A percentile compares a stretch with the other conserved stretches of the same genome.
phyloP scores from a whole-genome alignment of 108 stramenopile species.

The Phaeodactylum tricornutum region DNA sequence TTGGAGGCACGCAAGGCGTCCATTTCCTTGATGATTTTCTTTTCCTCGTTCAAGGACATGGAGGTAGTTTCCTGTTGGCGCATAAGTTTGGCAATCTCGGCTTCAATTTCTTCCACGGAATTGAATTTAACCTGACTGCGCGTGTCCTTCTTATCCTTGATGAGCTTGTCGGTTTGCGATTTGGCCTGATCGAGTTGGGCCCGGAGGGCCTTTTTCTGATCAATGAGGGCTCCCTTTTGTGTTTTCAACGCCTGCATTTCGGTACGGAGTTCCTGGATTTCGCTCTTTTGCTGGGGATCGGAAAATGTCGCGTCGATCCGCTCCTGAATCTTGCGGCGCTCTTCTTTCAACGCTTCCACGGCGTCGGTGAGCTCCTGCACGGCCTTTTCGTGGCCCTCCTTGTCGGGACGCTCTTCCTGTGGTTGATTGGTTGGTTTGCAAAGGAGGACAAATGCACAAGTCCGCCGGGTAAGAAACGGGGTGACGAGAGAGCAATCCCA shows the following conservation, averaged over 20 bases:
- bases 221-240: constrained; percentile 63
- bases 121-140: constrained; percentile 59
- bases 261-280: constrained; percentile 36
- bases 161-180: constrained; percentile 41
- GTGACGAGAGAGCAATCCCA: too few species aligned
- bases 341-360: constrained; percentile 51
- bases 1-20: constrained; percentile 64
- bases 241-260: constrained; percentile 41
- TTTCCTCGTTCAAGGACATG: constrained; percentile 91
- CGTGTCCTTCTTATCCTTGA: constrained; percentile 53
- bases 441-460: too few species aligned
- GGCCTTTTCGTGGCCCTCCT: constrained; percentile 52
- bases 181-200: constrained; percentile 60
- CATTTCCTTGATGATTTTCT: constrained; percentile 94
- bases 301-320: constrained; percentile 51
- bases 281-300: constrained; percentile 26
- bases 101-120: constrained; percentile 77
- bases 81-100: constrained; percentile 73
- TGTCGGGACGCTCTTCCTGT: constrained; percentile 73
- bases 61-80: constrained; percentile 83
- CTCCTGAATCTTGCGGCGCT: constrained; percentile 35
- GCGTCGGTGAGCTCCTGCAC: constrained; percentile 43
- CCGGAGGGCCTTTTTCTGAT: constrained; percentile 71
- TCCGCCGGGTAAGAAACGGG: too few species aligned
- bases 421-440: too few species aligned